phyloP scores from a whole-genome alignment of 2,329 filamentous ascomycete genomes.

The Chaetomium strumarium region DNA sequence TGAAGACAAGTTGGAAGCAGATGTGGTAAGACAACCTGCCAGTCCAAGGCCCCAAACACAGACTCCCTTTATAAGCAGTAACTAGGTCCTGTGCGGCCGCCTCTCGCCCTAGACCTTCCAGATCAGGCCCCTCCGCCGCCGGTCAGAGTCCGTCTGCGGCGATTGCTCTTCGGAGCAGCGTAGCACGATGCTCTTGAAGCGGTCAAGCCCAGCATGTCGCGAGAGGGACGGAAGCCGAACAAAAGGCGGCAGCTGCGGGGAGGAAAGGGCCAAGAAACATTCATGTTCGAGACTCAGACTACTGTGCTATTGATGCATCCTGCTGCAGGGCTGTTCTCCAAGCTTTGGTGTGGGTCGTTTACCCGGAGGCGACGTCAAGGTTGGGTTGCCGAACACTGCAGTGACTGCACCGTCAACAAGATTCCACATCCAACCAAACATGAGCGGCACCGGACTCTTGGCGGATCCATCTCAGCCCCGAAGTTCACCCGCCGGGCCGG shows the following conservation, averaged over 20 bases:
- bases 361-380: constrained; percentile 1
- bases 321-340: neutral
- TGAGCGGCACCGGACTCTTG: neutral
- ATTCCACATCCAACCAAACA: neutral
- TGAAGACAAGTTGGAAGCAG: neutral
- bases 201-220: neutral
- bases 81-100: no score
- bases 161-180: constrained; percentile 1
- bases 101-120: neutral
- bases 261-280: neutral
- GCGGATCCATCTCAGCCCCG: neutral
- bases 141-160: neutral
- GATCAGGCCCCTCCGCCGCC: neutral
- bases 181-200: neutral
- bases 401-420: no score
- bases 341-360: constrained; percentile 2
- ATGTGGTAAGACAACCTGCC: neutral
- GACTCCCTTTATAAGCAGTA: neutral
- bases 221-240: neutral
- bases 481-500: constrained; percentile 11
- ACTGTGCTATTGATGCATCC: neutral
- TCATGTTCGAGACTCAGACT: neutral
- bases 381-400: neutral
- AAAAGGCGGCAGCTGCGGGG: neutral
- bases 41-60: neutral